These are phyloP conservation scores for Hypoxylon sp. DNA, from an alignment of 2,329 filamentous ascomycete genomes.

Conservation along the genomic window DNA sequence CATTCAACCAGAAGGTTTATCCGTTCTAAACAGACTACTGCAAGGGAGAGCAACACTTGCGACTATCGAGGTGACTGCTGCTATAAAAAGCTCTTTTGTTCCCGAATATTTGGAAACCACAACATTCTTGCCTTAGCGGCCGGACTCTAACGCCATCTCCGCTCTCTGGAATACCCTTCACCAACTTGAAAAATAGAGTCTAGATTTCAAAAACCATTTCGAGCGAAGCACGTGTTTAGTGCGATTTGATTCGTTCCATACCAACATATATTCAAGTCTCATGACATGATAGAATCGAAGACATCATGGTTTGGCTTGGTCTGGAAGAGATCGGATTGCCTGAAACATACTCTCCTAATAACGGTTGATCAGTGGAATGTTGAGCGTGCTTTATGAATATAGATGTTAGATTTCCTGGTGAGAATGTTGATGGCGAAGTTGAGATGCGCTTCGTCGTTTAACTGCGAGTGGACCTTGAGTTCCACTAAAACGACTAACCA, in stretches of 20 bases:
- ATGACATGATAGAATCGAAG: not conserved
- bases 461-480: not conserved
- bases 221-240: not conserved
- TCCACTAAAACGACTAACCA: not conserved
- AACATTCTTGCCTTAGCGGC: too few species aligned
- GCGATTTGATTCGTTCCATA: not conserved
- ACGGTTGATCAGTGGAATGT: constrained; percentile 1
- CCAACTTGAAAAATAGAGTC: not conserved
- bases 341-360: not conserved
- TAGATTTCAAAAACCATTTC: not conserved
- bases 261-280: not conserved
- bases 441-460: not conserved
- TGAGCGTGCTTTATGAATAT: not conserved
- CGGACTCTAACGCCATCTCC: too few species aligned
- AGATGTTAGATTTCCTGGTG: not conserved
- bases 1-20: too few species aligned
- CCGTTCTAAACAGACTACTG: too few species aligned
- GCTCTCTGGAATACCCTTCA: too few species aligned
- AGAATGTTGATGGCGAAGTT: not conserved
- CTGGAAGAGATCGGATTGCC: constrained; percentile 1
- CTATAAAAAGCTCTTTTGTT: not conserved
- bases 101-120: too few species aligned
- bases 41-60: not conserved
- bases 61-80: not conserved
- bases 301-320: not conserved